Percentiles rank a stretch among this genome's conserved stretches.
These are phyloP conservation scores for Phytophthora sp. DNA, from an alignment of 352 stramenopile species.

Conservation along the genomic window DNA sequence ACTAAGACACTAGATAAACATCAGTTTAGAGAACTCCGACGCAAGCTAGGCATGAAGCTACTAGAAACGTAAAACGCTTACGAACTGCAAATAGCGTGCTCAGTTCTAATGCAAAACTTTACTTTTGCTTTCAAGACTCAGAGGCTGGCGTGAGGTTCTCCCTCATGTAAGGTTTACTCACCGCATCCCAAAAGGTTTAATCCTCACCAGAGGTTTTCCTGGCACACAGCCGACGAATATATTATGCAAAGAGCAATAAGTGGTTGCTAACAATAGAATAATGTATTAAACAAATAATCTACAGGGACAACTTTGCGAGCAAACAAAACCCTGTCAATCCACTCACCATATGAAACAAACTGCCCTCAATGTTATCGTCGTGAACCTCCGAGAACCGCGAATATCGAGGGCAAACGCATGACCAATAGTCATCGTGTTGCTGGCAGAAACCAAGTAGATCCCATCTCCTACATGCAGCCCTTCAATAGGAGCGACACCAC, in stretches of 20 bases:
- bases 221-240: too few relatives aligned
- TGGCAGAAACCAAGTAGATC: constrained; percentile 7
- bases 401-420: constrained; percentile 9
- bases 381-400: background rate
- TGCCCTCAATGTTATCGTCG: background rate
- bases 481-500: background rate
- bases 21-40: background rate
- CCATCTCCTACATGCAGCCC: constrained; percentile 3
- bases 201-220: too few relatives aligned
- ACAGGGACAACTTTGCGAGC: constrained; percentile 5
- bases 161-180: too few relatives aligned
- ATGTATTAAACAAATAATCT: background rate
- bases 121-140: too few relatives aligned
- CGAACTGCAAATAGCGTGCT: too few relatives aligned
- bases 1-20: background rate
- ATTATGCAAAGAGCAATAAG: background rate
- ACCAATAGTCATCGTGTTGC: constrained; percentile 9
- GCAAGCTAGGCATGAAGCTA: too few relatives aligned
- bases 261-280: background rate
- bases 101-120: too few relatives aligned
- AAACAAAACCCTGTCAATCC: constrained; percentile 10
- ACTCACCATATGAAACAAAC: constrained; percentile 5
- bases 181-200: too few relatives aligned
- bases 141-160: too few relatives aligned
- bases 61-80: background rate